Conservation (phyloP, 2,329 filamentous ascomycete species). For the Fusarium sulawesiense region DNA sequence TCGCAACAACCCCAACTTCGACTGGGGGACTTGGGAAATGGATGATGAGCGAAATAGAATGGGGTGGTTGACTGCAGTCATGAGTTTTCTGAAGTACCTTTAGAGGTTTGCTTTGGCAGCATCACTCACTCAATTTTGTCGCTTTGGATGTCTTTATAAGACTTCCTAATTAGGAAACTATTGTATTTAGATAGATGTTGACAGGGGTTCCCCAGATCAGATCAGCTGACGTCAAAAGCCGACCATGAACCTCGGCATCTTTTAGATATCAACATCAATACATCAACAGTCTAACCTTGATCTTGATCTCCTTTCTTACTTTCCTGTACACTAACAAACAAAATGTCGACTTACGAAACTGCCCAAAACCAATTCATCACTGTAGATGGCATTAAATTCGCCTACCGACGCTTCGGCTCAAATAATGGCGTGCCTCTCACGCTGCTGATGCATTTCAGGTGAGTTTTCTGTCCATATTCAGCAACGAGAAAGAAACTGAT, state of each 20-base stretch:
- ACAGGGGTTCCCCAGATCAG: slow-evolving; percentile 24
- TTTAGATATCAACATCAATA: neutral
- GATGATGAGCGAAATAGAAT: neutral
- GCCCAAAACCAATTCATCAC: slow-evolving; percentile 47
- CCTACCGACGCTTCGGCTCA: slow-evolving; percentile 49
- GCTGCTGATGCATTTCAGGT: slow-evolving; percentile 50
- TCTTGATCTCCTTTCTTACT: neutral
- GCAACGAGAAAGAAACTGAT: neutral
- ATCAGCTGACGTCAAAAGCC: slow-evolving; percentile 32
- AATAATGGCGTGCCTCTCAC: slow-evolving; percentile 49
- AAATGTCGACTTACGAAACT: slow-evolving; percentile 48
- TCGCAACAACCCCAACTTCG: neutral
- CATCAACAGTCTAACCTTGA: neutral
- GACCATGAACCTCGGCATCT: slow-evolving; percentile 33
- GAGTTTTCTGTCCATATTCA: neutral
- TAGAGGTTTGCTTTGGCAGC: neutral
- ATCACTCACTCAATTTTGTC: neutral
- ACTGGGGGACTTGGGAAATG: neutral
- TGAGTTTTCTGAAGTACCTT: neutral
- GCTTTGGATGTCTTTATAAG: neutral
- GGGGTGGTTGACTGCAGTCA: neutral
- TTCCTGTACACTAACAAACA: neutral
- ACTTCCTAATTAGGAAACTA: slow-evolving; percentile 12
- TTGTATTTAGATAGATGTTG: neutral
- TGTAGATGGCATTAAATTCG: slow-evolving; percentile 48